Percentiles rank a stretch among this genome's conserved stretches.
Conservation (phyloP, 345 rosid species). For the Durio zibethinus region DNA sequence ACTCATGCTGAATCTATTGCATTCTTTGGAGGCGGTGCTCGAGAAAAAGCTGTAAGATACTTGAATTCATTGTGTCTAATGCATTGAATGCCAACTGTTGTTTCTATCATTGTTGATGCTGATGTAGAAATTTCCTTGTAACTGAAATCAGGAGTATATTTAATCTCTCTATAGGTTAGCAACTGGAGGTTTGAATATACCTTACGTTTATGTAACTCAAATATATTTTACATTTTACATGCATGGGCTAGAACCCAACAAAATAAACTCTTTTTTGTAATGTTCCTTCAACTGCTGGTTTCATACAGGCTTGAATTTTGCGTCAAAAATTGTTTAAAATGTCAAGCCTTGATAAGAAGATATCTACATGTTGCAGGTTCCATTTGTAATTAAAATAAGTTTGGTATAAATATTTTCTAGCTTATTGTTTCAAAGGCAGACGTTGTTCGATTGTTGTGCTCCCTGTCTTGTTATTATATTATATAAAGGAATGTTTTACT, state of each 20-base stretch:
- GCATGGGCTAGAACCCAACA: neutral
- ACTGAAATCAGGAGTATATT: neutral
- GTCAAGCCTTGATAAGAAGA: neutral
- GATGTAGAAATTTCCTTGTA: neutral
- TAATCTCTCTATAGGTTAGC: neutral
- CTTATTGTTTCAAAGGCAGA: neutral
- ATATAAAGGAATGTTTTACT: neutral
- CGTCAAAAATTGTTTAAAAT: neutral
- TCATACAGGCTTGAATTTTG: neutral
- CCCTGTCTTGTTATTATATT: neutral
- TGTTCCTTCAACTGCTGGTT: neutral
- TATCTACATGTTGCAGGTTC: neutral
- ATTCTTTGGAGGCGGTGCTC: conserved; percentile 98
- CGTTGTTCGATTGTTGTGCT: neutral
- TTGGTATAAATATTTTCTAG: neutral
- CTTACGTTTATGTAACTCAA: neutral
- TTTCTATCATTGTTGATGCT: neutral
- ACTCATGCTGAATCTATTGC: conserved; percentile 99
- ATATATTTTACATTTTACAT: neutral
- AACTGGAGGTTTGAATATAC: neutral
- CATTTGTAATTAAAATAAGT: neutral
- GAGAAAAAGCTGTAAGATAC: conserved; percentile 92
- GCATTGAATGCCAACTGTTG: neutral
- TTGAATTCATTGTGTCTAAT: conserved; percentile 4
- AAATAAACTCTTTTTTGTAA: neutral